A percentile compares a stretch with the other conserved stretches of the same genome.
Evolutionary conservation across 2,329 filamentous ascomycete species (phyloP).

Genomic region (Penicillium oxalicum): DNA sequence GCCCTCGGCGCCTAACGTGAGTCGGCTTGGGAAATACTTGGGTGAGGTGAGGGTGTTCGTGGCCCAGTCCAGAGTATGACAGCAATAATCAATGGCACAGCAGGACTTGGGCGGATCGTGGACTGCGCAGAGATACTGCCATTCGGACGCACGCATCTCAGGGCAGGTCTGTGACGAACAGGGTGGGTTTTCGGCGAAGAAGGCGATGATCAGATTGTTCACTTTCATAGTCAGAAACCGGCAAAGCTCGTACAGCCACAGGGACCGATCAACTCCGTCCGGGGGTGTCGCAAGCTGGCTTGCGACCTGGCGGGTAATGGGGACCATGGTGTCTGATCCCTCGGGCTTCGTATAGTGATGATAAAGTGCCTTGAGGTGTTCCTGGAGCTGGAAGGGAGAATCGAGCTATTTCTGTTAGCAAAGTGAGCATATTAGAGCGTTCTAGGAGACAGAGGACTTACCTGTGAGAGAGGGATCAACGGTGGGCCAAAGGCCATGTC

Average conservation of each 20-base stretch:
- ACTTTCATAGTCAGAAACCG: conserved; percentile 92
- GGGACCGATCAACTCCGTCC: conserved; percentile 70
- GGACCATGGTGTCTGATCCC: conserved; percentile 54
- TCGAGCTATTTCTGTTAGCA: conserved; percentile 61
- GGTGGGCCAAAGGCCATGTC: conserved; percentile 93
- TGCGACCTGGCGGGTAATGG: conserved; percentile 72
- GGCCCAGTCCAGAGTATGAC: conserved; percentile 96
- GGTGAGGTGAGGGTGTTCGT: conserved; percentile 89
- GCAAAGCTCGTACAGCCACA: conserved; percentile 97
- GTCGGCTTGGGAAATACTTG: conserved; percentile 88
- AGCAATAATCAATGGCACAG: conserved; percentile 98
- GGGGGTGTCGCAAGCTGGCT: conserved; percentile 72
- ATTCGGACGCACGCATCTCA: conserved; percentile 97
- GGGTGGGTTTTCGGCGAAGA: conserved; percentile 83
- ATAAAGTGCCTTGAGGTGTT: conserved; percentile 90
- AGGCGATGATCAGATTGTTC: conserved; percentile 84
- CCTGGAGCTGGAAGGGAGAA: conserved; percentile 93
- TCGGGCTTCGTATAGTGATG: conserved; percentile 66
- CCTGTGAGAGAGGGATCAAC: conserved; percentile 76
- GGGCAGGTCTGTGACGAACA: conserved; percentile 87
- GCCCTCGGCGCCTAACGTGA: conserved; percentile 51
- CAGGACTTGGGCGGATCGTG: conserved; percentile 95
- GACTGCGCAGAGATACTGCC: conserved; percentile 97
- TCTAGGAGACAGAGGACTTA: conserved; percentile 40
- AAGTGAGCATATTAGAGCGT: not conserved